phyloP scores from a whole-genome alignment of 1,139 yeast species.

The Zygoascus meyerae region DNA sequence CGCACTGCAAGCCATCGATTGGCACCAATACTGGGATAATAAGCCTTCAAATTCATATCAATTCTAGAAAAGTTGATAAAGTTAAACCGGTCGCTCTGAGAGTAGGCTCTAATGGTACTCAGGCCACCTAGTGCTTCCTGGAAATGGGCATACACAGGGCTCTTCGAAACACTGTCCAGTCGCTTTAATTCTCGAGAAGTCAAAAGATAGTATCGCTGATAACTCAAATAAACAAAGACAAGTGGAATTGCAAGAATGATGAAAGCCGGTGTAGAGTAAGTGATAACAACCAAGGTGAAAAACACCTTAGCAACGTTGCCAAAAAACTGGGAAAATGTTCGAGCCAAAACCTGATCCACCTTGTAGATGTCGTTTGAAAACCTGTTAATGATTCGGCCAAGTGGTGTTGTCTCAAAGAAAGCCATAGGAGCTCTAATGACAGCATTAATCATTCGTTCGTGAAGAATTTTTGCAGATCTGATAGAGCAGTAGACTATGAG shows the following conservation, averaged over 20 bases:
- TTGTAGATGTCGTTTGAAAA: slow-evolving; percentile 92
- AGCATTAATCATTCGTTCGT: slow-evolving; percentile 68
- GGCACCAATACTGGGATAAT: slow-evolving; percentile 87
- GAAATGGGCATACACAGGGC: slow-evolving; percentile 94
- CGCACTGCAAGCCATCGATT: slow-evolving; percentile 97
- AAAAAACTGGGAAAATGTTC: slow-evolving; percentile 82
- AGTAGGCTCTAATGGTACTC: slow-evolving; percentile 82
- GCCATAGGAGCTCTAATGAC: slow-evolving; percentile 94
- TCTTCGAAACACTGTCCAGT: slow-evolving; percentile 84
- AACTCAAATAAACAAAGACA: slow-evolving; percentile 64
- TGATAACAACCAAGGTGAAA: slow-evolving; percentile 76
- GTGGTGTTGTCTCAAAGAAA: slow-evolving; percentile 94
- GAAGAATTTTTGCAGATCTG: slow-evolving; percentile 72
- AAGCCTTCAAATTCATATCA: slow-evolving; percentile 85
- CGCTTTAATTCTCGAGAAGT: slow-evolving; percentile 84
- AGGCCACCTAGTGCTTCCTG: slow-evolving; percentile 93
- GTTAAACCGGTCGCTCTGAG: slow-evolving; percentile 66
- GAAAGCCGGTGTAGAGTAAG: slow-evolving; percentile 86
- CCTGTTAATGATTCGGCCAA: slow-evolving; percentile 89
- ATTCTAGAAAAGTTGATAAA: slow-evolving; percentile 70
- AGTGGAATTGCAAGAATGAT: slow-evolving; percentile 66
- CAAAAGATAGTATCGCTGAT: slow-evolving; percentile 82
- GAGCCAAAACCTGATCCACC: slow-evolving; percentile 79
- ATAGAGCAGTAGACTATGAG: slow-evolving; percentile 84
- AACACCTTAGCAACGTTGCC: slow-evolving; percentile 65